Conservation (phyloP, 75 land plant species). For the Azolla pinnata region DNA sequence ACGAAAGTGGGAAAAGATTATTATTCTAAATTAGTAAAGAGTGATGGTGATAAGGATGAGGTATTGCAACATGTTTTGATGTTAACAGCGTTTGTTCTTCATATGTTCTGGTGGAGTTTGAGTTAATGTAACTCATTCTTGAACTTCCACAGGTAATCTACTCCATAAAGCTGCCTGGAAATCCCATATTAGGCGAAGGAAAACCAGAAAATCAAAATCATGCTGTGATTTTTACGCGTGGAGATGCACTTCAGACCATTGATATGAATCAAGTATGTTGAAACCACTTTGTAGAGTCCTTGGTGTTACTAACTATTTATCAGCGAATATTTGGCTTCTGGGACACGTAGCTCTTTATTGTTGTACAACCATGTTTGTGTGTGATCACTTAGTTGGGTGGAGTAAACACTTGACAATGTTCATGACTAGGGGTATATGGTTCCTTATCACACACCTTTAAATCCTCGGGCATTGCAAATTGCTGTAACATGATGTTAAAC, state of each 20-base stretch:
- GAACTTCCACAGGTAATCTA: slow-evolving; percentile 55
- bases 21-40: slow-evolving; percentile 87
- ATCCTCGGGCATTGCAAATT: too few species aligned
- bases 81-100: neutral
- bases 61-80: slow-evolving; percentile 19
- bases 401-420: neutral
- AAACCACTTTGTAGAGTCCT: neutral
- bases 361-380: too few species aligned
- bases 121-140: neutral
- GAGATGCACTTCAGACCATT: slow-evolving; percentile 14
- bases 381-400: too few species aligned
- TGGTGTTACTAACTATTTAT: neutral
- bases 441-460: too few species aligned
- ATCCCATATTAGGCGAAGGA: slow-evolving; percentile 76
- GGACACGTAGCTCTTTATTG: too few species aligned
- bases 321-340: too few species aligned
- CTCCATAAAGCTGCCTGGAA: slow-evolving; percentile 72
- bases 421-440: too few species aligned
- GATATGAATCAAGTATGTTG: slow-evolving; percentile 20
- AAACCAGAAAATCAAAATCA: slow-evolving; percentile 73
- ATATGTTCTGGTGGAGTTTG: neutral
- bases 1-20: slow-evolving; percentile 49
- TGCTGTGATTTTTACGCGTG: slow-evolving; percentile 17
- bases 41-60: slow-evolving; percentile 78
- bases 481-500: too few species aligned